phyloP scores from a whole-genome alignment of 306 rosid species.

The Prunus kanzakura region DNA sequence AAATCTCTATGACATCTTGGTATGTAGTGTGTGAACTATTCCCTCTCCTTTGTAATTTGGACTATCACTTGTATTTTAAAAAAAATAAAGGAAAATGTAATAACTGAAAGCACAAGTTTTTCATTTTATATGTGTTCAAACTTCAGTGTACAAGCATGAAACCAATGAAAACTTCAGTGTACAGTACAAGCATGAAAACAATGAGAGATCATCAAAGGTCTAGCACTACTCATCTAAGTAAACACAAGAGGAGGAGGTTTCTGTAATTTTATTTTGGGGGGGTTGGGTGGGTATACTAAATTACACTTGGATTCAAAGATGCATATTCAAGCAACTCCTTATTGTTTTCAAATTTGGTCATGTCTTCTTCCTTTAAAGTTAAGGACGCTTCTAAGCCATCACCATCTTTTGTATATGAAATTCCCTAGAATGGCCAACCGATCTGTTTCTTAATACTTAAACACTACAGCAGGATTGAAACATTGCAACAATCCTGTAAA shows the following conservation, averaged over 20 bases:
- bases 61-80: too few species aligned
- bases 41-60: too few species aligned
- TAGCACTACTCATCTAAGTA: too few species aligned
- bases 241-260: too few species aligned
- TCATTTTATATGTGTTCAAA: background rate
- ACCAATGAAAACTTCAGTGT: background rate
- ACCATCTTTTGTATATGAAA: slow-evolving; percentile 23
- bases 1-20: too few species aligned
- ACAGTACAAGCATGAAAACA: background rate
- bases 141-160: background rate
- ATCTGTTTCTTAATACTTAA: too few species aligned
- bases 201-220: background rate
- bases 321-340: slow-evolving; percentile 18
- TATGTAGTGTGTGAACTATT: too few species aligned
- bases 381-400: background rate
- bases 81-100: background rate
- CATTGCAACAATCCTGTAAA: too few species aligned
- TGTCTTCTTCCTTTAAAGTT: background rate
- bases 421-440: too few species aligned
- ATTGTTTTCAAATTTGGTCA: background rate
- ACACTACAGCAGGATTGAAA: too few species aligned
- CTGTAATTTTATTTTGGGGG: too few species aligned
- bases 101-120: too few species aligned
- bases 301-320: background rate
- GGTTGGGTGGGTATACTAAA: background rate